Evolutionary conservation across 2,329 filamentous ascomycete species (phyloP), one percentile per base, ranked within the genome.

Genomic region (Trichoderma sp.): DNA sequence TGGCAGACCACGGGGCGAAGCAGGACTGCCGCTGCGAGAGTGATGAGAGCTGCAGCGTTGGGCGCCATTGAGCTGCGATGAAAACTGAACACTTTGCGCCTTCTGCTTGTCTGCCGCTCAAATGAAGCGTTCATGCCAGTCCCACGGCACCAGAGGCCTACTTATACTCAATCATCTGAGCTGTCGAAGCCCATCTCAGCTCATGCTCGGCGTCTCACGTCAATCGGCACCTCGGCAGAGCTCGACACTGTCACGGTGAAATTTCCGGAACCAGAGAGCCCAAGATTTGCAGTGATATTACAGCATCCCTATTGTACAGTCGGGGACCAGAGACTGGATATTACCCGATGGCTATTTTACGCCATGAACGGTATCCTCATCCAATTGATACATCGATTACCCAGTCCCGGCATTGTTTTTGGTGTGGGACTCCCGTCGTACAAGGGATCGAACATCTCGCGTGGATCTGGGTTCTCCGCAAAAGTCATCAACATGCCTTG

Each of bases 1-100:
- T 66, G 65, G 17, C 54, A 61, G 26, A 39, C 54, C 10, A 45
- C 65, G n/a, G 48, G 54, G 30, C 41, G 54, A 28, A 66, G n/a
- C 43, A 66, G 54, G n/a, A 60, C 7, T 4, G 45, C 30, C 26
- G 34, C 60, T 52, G 65, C 52, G 4, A 66, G n/a, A 17, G 58
- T 41, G 34, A 39, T 4, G 17, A 60, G 45, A 34, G 44, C 14
- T 21, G 24, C 19, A 44, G 48, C 47, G 12, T 21, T 7, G 30
- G 34, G 30, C 21, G 57, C 45, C 57, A 60, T 60, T 39, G 45
- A 50, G 57, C 30, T 60, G 30, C 48, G 57, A 50, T 15, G 10
- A 24, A 39, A 14, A 39, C 21, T 41, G 10, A 5, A 60, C 17
- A n/a, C 57, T 2, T 17, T 50, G 45, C n/a, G 45, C 21, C 34